Evolutionary conservation across 768 basidiomycete genomes (phyloP).

Genomic region (Pulveroboletus sp.): DNA sequence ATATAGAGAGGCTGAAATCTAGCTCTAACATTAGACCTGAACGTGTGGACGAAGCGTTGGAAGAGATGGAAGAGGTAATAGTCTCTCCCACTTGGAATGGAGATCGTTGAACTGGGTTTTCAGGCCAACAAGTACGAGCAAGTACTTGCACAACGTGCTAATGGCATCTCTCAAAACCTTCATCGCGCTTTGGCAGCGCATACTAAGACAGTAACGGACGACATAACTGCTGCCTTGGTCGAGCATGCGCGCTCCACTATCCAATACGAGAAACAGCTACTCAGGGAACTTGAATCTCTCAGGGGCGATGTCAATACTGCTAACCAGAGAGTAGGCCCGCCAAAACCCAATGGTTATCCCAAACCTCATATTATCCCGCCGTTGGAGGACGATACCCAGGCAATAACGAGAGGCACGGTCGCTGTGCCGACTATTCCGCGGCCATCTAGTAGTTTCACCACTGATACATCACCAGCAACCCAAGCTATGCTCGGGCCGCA

Average conservation of each 20-base stretch:
- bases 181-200: constrained; percentile 83
- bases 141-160: constrained; percentile 75
- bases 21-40: constrained; percentile 83
- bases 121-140: constrained; percentile 91
- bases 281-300: constrained; percentile 85
- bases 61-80: constrained; percentile 86
- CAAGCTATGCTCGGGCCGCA: constrained; percentile 26
- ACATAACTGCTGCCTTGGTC: constrained; percentile 83
- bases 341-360: constrained; percentile 46
- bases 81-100: constrained; percentile 3
- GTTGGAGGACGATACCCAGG: constrained; percentile 54
- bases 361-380: constrained; percentile 59
- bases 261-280: constrained; percentile 84
- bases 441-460: constrained; percentile 17
- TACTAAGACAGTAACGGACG: constrained; percentile 83
- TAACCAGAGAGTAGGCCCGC: constrained; percentile 50
- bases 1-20: constrained; percentile 84
- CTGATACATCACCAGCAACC: constrained; percentile 12
- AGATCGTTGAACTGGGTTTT: constrained; percentile 8
- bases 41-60: constrained; percentile 84
- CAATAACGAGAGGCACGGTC: constrained; percentile 16
- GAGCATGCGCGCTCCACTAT: constrained; percentile 91
- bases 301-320: constrained; percentile 69
- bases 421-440: constrained; percentile 23
- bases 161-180: constrained; percentile 91